phyloP scores from a whole-genome alignment of 441 rosid genomes.

The Erodium moschatum region DNA sequence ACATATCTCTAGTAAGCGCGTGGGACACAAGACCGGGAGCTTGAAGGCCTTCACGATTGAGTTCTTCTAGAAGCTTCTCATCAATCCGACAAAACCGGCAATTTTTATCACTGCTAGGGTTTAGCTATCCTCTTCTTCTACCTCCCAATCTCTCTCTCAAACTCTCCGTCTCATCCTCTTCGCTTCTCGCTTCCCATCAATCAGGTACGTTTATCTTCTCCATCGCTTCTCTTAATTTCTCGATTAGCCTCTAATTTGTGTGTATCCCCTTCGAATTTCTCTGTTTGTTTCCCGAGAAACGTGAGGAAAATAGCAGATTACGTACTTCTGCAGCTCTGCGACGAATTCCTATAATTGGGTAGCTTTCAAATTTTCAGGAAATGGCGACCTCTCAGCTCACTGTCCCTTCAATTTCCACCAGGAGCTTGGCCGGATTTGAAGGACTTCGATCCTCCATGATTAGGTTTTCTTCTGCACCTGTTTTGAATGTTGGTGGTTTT shows the following conservation, averaged over 20 bases:
- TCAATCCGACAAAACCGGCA: conserved; percentile 18
- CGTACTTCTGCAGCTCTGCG: not conserved
- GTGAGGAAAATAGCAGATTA: not conserved
- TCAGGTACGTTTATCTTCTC: not conserved
- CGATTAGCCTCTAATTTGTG: not conserved
- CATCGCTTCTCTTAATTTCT: too few relatives aligned
- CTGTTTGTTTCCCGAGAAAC: conserved; percentile 4
- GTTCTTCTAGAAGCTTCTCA: conserved; percentile 38
- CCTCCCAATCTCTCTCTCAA: not conserved
- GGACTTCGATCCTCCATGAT: conserved; percentile 48
- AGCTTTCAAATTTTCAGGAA: conserved; percentile 15
- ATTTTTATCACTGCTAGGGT: conserved; percentile 22
- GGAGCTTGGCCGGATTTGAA: conserved; percentile 52
- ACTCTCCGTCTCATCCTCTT: not conserved
- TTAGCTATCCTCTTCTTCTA: conserved; percentile 17
- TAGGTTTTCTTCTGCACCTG: conserved; percentile 41
- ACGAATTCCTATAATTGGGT: not conserved
- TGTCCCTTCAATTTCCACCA: conserved; percentile 48
- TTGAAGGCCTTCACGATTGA: not conserved
- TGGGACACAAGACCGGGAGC: not conserved
- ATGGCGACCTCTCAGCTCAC: conserved; percentile 76
- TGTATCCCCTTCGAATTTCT: not conserved
- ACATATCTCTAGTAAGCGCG: not conserved
- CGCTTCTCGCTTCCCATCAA: not conserved
- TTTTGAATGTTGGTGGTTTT: conserved; percentile 33